Percentiles rank a stretch among this genome's conserved stretches.
phyloP scores from a whole-genome alignment of 176 grass and related monocot genomes.

The Pontederia crassipes region DNA sequence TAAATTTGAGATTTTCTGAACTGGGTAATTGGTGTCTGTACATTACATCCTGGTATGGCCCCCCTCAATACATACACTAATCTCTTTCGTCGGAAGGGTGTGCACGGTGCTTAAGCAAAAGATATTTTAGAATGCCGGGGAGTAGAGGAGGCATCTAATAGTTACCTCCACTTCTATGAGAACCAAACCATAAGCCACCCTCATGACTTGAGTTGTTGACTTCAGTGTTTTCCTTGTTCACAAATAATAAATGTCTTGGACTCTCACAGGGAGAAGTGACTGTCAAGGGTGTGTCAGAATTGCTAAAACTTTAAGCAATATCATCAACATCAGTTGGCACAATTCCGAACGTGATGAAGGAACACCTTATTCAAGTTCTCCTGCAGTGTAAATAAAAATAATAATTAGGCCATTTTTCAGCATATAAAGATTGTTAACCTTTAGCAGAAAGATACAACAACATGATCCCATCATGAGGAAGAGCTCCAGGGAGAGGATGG shows the following conservation, averaged over 20 bases:
- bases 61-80: too few species aligned
- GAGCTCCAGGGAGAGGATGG: conserved; percentile 72
- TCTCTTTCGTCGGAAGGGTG: too few species aligned
- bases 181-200: conserved; percentile 59
- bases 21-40: too few species aligned
- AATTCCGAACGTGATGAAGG: conserved; percentile 24
- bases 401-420: conserved; percentile 8
- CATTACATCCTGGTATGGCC: too few species aligned
- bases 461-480: conserved; percentile 64
- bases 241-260: background rate
- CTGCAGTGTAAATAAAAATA: too few species aligned
- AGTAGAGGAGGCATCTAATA: conserved; percentile 7
- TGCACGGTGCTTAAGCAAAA: too few species aligned
- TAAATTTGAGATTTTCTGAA: too few species aligned
- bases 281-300: conserved; percentile 41
- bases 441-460: conserved; percentile 86
- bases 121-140: background rate
- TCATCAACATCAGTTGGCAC: conserved; percentile 47
- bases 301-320: conserved; percentile 42
- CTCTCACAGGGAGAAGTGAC: conserved; percentile 6
- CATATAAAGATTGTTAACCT: conserved; percentile 31
- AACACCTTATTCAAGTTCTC: conserved; percentile 17
- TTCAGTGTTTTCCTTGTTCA: background rate
- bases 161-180: conserved; percentile 58
- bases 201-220: conserved; percentile 21